Evolutionary conservation across 768 basidiomycete genomes (phyloP).

Genomic region (Dioszegia aurantiaca): DNA sequence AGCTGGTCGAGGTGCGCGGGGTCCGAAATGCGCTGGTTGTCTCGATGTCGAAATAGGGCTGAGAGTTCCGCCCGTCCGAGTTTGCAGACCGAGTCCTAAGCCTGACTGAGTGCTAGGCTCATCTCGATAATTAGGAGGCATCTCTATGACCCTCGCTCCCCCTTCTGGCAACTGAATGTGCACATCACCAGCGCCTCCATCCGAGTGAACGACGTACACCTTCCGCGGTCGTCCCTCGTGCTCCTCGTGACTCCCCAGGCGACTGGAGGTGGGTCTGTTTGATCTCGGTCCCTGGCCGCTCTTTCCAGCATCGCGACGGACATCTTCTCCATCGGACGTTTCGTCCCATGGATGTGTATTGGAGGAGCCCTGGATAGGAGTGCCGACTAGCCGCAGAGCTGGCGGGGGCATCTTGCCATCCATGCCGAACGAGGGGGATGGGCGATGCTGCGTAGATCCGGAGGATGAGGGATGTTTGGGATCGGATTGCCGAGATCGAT

Average conservation of each 20-base stretch:
- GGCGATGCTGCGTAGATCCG: not conserved
- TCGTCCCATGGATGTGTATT: not conserved
- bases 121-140: slow-evolving; percentile 34
- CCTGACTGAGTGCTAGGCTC: not conserved
- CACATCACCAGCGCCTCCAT: slow-evolving; percentile 29
- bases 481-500: not conserved
- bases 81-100: not conserved
- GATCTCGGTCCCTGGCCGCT: no score
- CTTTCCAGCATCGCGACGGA: not conserved
- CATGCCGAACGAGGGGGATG: not conserved
- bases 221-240: slow-evolving; percentile 19
- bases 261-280: no score
- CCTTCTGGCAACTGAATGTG: slow-evolving; percentile 34
- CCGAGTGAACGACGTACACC: slow-evolving; percentile 41
- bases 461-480: not conserved
- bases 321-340: not conserved
- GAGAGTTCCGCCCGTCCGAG: not conserved
- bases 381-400: not conserved
- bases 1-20: slow-evolving; percentile 10
- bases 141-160: slow-evolving; percentile 22
- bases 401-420: not conserved
- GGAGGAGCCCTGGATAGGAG: not conserved
- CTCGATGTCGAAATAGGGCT: not conserved
- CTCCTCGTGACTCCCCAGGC: not conserved
- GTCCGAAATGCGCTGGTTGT: not conserved